phyloP scores from a whole-genome alignment of 2,329 filamentous ascomycete genomes.

The Triangularia verruculosa region DNA sequence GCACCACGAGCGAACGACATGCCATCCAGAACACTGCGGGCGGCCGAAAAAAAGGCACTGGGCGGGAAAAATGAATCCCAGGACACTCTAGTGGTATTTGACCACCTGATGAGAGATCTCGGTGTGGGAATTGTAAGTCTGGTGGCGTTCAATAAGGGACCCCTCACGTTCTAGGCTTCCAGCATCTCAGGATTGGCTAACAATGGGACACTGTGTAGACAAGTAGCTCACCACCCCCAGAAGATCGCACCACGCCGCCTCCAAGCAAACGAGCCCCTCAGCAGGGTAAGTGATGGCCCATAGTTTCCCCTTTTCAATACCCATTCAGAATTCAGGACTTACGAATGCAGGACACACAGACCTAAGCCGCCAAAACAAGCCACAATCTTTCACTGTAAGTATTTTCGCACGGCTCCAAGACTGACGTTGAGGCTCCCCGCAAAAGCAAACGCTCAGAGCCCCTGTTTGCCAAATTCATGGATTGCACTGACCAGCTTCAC shows the following conservation, averaged over 20 bases:
- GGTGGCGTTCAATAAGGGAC: not conserved
- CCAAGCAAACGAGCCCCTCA: not conserved
- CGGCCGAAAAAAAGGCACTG: constrained; percentile 30
- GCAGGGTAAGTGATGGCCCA: not conserved
- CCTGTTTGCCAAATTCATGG: constrained; percentile 16
- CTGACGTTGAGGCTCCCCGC: not conserved
- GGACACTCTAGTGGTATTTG: constrained; percentile 44
- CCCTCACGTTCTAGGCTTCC: not conserved
- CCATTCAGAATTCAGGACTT: not conserved
- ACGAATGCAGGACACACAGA: not conserved
- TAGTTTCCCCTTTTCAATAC: not conserved
- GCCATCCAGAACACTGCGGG: constrained; percentile 27
- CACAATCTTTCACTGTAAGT: constrained; percentile 10
- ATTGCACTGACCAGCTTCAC: constrained; percentile 26
- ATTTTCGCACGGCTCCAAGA: constrained; percentile 15
- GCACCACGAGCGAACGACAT: constrained; percentile 13
- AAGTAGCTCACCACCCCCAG: constrained; percentile 26
- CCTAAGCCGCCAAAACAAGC: not conserved
- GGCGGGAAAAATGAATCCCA: constrained; percentile 39
- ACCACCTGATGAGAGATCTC: constrained; percentile 38
- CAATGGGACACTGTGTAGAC: constrained; percentile 20
- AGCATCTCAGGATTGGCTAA: not conserved
- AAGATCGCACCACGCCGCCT: constrained; percentile 1
- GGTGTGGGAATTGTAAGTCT: constrained; percentile 39
- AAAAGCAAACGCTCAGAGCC: constrained; percentile 8